Percentiles rank a stretch among this genome's conserved stretches.
Evolutionary conservation across 129 eudicot species (phyloP).

Genomic region (Flaveria ramosissima): DNA sequence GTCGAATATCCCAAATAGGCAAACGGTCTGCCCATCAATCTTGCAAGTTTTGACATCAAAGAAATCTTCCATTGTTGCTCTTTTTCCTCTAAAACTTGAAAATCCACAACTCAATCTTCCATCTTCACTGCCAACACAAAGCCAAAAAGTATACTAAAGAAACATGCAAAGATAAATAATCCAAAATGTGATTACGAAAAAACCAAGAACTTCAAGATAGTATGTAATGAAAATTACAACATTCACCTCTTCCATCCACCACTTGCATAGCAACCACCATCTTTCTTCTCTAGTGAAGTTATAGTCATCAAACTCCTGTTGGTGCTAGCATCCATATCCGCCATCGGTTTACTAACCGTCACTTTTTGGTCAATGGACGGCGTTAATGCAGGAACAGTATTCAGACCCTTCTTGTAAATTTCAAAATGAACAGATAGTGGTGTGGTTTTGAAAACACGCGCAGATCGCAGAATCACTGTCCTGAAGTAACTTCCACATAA

Average conservation of each 20-base stretch:
- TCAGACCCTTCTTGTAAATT: conserved; percentile 24
- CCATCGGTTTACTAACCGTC: conserved; percentile 51
- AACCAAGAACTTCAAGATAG: neutral
- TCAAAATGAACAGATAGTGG: conserved; percentile 32
- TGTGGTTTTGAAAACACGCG: conserved; percentile 34
- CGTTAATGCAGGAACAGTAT: conserved; percentile 26
- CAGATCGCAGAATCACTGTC: conserved; percentile 46
- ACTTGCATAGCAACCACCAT: conserved; percentile 62
- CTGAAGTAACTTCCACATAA: conserved; percentile 51
- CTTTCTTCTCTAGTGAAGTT: conserved; percentile 57
- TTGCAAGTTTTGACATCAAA: conserved; percentile 77
- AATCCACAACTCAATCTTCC: conserved; percentile 78
- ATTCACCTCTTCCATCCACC: conserved; percentile 91
- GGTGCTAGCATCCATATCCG: conserved; percentile 48
- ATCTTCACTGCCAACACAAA: conserved; percentile 65
- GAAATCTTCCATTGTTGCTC: conserved; percentile 91
- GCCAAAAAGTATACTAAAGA: neutral
- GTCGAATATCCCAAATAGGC: conserved; percentile 85
- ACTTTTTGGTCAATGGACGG: conserved; percentile 30
- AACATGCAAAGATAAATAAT: neutral
- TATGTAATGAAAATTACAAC: neutral
- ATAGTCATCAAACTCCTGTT: conserved; percentile 34
- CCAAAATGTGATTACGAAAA: neutral
- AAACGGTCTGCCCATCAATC: conserved; percentile 64
- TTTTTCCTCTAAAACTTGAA: conserved; percentile 89